Percentiles rank a stretch among this genome's conserved stretches.
These are phyloP conservation scores for Colletotrichum australisinense DNA, from an alignment of 2,329 filamentous ascomycete genomes.

Conservation along the genomic window DNA sequence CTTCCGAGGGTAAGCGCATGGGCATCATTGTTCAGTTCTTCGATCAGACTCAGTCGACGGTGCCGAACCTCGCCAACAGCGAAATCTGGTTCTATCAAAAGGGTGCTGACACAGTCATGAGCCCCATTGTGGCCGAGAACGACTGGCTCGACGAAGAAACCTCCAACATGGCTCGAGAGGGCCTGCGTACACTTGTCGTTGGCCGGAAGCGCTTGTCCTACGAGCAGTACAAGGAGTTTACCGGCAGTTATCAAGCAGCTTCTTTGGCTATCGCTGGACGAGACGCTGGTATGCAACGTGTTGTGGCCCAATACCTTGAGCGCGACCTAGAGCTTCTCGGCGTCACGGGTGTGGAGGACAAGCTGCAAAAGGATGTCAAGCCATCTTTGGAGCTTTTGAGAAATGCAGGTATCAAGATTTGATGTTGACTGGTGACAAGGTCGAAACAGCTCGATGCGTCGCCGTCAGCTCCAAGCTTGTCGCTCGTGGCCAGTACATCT, in stretches of 20 bases:
- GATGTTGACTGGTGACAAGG: slow-evolving; percentile 99
- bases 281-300: slow-evolving; percentile 83
- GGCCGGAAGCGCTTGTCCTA: slow-evolving; percentile 88
- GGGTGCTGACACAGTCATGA: slow-evolving; percentile 98
- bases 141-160: slow-evolving; percentile 99
- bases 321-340: slow-evolving; percentile 90
- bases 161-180: slow-evolving; percentile 99
- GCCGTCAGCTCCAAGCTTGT: slow-evolving; percentile 96
- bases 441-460: slow-evolving; percentile 96
- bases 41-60: slow-evolving; percentile 63
- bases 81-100: slow-evolving; percentile 99
- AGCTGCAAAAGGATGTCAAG: slow-evolving; percentile 95
- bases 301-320: slow-evolving; percentile 86
- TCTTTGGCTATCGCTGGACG: slow-evolving; percentile 83
- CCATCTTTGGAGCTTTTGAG: slow-evolving; percentile 93
- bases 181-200: slow-evolving; percentile 91
- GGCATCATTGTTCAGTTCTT: slow-evolving; percentile 93
- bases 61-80: slow-evolving; percentile 64
- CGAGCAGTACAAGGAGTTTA: slow-evolving; percentile 85
- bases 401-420: slow-evolving; percentile 98
- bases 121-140: slow-evolving; percentile 92
- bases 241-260: slow-evolving; percentile 79
- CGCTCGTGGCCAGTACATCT: slow-evolving; percentile 92
- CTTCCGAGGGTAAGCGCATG: slow-evolving; percentile 98
- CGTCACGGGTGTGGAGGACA: slow-evolving; percentile 98